Evolutionary conservation across 345 rosid species (phyloP), one percentile per base, ranked within the genome.

Genomic region (Hevea brasiliensis): DNA sequence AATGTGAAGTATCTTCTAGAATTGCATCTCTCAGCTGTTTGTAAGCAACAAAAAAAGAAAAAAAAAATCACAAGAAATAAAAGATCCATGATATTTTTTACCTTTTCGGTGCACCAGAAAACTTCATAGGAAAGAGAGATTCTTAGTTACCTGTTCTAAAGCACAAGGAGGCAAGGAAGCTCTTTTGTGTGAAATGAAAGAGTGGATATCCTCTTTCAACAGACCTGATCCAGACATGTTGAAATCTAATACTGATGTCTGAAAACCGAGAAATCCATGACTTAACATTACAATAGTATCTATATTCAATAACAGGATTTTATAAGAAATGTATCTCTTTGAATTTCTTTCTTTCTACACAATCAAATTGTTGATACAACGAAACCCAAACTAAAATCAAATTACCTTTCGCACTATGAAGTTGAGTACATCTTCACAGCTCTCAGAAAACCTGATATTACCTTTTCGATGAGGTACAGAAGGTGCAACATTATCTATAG

Each of bases 171-270:
- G 88, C 81, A 84, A 65, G 17, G 76, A 66, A 73, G 83, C 77
- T 69, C 87, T 85, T 79, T 88, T 90, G 56, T 84, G 85, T 59
- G n/a, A 15, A 47, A 87, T 66, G 76, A 88, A 90, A 55, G 80
- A 79, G n/a, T 57, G 73, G 71, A 81, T 64, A 75, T 88, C 87
- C 89, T 83, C 84, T 74, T 82, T 84, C 72, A 72, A 65, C 61
- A 75, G 73, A 80, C 83, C 84, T 4, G 75, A 71, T 73, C 83
- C 85, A 65, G 70, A 75, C 68, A 41, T 48, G 72, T 23, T 74
- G 51, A 77, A 63, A 78, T 81, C 76, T 20, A 77, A 76, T 10
- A 68, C 60, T 7, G 86, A 57, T 17, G 37, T 74, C 85, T 81
- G 74, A 76, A 18, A 74, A 67, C 72, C 12, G 59, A 78, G 65